phyloP scores from a whole-genome alignment of 768 basidiomycete genomes.

The Collybia nuda region DNA sequence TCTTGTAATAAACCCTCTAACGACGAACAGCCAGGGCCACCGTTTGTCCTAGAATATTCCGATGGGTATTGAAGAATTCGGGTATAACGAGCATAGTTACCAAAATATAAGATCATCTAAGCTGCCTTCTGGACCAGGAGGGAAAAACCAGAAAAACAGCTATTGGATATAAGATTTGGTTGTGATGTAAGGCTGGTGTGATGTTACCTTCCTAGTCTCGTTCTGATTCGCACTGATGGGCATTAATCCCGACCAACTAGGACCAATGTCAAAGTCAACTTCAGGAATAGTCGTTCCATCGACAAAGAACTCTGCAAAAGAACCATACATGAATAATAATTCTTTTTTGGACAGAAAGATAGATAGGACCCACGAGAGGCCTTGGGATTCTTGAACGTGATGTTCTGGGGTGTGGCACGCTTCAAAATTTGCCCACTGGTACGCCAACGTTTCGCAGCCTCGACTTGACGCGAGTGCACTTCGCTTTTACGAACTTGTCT shows the following conservation, averaged over 20 bases:
- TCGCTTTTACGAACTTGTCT: conserved; percentile 40
- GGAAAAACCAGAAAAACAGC: conserved; percentile 88
- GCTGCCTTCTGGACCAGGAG: conserved; percentile 71
- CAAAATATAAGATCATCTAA: conserved; percentile 76
- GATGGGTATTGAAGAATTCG: background rate
- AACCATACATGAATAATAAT: background rate
- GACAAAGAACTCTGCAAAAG: conserved; percentile 61
- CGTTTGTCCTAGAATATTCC: conserved; percentile 57
- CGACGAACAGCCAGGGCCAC: conserved; percentile 80
- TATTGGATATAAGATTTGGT: conserved; percentile 19
- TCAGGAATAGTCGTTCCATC: conserved; percentile 64
- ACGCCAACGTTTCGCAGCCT: conserved; percentile 44
- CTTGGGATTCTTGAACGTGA: conserved; percentile 68
- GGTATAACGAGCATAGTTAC: conserved; percentile 16
- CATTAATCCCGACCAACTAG: conserved; percentile 73
- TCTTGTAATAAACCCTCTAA: conserved; percentile 72
- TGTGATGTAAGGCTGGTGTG: background rate
- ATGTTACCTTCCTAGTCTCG: conserved; percentile 61
- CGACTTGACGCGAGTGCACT: conserved; percentile 41
- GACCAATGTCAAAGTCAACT: conserved; percentile 72
- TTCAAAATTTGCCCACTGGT: conserved; percentile 9
- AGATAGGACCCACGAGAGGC: conserved; percentile 50
- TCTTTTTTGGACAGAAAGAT: background rate
- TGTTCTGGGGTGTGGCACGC: conserved; percentile 45
- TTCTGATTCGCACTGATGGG: conserved; percentile 61